These are phyloP conservation scores for Avicennia marina DNA, from an alignment of 257 asterid genomes.

Conservation along the genomic window DNA sequence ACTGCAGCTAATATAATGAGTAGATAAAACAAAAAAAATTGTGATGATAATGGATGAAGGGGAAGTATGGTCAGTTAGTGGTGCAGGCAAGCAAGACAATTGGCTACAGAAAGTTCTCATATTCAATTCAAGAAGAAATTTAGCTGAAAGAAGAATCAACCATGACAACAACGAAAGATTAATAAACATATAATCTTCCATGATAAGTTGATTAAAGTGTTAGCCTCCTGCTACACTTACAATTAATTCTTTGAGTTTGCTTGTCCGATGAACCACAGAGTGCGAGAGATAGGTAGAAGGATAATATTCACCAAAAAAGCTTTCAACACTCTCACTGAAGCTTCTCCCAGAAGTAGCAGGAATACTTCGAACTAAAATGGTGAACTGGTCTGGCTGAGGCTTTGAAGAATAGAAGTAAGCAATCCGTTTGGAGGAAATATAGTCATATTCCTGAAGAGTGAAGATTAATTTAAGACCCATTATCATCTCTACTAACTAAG, in stretches of 20 bases:
- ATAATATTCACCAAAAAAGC: constrained; percentile 69
- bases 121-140: constrained; percentile 4
- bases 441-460: constrained; percentile 72
- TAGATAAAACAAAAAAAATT: neutral
- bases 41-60: neutral
- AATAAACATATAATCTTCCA: too few relatives aligned
- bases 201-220: too few relatives aligned
- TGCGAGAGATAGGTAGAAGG: constrained; percentile 92
- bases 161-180: constrained; percentile 6
- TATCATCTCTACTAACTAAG: constrained; percentile 10
- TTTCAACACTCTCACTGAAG: constrained; percentile 69
- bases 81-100: constrained; percentile 6
- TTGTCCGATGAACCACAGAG: constrained; percentile 64
- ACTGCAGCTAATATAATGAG: constrained; percentile 7
- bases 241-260: constrained; percentile 64
- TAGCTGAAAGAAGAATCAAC: neutral
- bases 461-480: constrained; percentile 18
- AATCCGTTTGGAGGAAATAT: constrained; percentile 70
- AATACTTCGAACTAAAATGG: constrained; percentile 88
- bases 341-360: constrained; percentile 63
- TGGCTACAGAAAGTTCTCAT: neutral
- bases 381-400: constrained; percentile 72
- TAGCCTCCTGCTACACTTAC: constrained; percentile 55
- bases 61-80: too few relatives aligned
- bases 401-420: constrained; percentile 65